Evolutionary conservation across 2,329 filamentous ascomycete genomes (phyloP), one percentile per base, ranked within the genome.

Genomic region (Lachnellula subtilissima): DNA sequence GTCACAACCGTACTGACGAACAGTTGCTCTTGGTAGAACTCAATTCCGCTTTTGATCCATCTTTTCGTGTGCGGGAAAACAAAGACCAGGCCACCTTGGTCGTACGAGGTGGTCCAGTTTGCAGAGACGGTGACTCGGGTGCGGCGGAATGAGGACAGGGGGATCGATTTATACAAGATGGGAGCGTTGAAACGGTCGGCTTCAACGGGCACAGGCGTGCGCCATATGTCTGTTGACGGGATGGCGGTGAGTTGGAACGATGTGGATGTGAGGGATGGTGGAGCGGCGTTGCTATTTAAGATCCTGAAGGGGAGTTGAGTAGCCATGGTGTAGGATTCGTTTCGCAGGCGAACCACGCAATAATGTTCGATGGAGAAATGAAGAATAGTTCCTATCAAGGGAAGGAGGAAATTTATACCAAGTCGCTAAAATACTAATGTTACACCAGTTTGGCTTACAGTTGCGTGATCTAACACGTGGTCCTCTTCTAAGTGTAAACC

Each of bases 21-120:
- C 1, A 86, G 81, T 49, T 73, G 71, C 55, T 75, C 77, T 55
- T 87, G 73, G 72, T 86, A 88, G 71, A 83, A 84, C 71, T 93
- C 89, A 61, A 94, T 81, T 49, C 89, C 89, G 1, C 87, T 83
- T 72, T 94, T 94, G 70, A 94, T 80, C 89, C 89, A 94, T 65
- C 88, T 85, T 49, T 53, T 51, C 42, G 71, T 62, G 63, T 39
- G 61, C 23, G 64, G 55, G 60, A 75, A 62, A 68, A 74, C 63
- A 64, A 83, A 66, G 64, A 87, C 73, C 0, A 84, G 67, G 57
- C 86, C 86, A 35, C 82, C 86, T 73, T 89, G 86, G 70, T 89
- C 86, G 73, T 88, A 89, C 57, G 81, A 77, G 5, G 79, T 74
- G 23, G 75, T 75, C 77, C 84, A 90, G 56, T 71, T 70, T 22